phyloP scores from a whole-genome alignment of 164 flowering plant species.

The Stephania japonica region DNA sequence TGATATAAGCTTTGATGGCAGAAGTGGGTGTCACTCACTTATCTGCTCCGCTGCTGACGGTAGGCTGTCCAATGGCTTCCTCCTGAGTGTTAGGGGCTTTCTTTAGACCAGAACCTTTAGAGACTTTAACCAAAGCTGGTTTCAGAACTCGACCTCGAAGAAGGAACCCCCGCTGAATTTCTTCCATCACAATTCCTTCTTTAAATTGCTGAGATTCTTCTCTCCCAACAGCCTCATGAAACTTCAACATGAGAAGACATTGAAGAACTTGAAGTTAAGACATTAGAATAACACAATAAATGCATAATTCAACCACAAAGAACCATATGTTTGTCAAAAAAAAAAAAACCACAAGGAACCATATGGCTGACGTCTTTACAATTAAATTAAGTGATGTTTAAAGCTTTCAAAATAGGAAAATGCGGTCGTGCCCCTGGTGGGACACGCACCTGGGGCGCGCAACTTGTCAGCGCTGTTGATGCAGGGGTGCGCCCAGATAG shows the following conservation, averaged over 20 bases:
- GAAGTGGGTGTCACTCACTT: constrained; percentile 5
- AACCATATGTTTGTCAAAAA: too few species aligned
- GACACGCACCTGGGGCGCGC: too few species aligned
- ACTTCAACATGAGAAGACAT: constrained; percentile 25
- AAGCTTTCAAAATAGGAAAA: too few species aligned
- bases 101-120: constrained; percentile 68
- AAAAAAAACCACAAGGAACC: too few species aligned
- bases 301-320: background rate
- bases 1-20: background rate
- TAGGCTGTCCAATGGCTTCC: constrained; percentile 28
- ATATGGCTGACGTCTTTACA: background rate
- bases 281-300: background rate
- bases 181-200: constrained; percentile 72
- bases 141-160: constrained; percentile 71
- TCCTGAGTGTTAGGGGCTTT: constrained; percentile 26
- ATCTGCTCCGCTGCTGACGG: constrained; percentile 35
- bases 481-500: too few species aligned
- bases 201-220: constrained; percentile 72
- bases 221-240: constrained; percentile 88
- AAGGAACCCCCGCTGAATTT: constrained; percentile 71
- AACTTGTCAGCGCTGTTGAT: too few species aligned
- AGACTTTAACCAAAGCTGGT: constrained; percentile 93
- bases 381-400: background rate
- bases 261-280: background rate
- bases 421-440: too few species aligned